These are phyloP conservation scores for Phaeosphaeria sp. DNA, from an alignment of 2,329 filamentous ascomycete genomes.

Conservation along the genomic window DNA sequence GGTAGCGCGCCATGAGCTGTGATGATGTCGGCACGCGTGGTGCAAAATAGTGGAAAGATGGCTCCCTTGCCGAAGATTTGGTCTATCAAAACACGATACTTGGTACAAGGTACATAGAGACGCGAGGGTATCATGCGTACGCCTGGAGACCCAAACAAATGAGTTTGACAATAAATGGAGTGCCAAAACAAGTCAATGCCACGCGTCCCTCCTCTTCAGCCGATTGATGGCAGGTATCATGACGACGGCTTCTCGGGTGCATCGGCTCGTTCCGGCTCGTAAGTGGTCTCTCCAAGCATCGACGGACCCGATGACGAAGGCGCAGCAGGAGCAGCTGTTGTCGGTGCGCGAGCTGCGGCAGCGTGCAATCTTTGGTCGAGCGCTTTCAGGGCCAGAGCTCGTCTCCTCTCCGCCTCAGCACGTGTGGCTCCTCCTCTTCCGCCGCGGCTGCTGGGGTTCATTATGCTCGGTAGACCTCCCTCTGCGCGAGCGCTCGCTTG, in stretches of 20 bases:
- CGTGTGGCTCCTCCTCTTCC: conserved; percentile 69
- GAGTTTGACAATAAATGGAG: conserved; percentile 2
- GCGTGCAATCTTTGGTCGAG: conserved; percentile 90
- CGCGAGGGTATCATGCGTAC: conserved; percentile 34
- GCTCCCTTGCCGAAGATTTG: conserved; percentile 24
- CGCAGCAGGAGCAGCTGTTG: conserved; percentile 52
- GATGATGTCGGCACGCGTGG: conserved; percentile 8
- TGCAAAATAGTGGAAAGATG: conserved; percentile 5
- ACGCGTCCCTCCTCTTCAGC: conserved; percentile 1
- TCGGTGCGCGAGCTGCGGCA: conserved; percentile 64
- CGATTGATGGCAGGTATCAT: conserved; percentile 12
- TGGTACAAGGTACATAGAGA: conserved; percentile 31
- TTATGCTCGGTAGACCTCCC: conserved; percentile 65
- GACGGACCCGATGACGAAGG: conserved; percentile 35
- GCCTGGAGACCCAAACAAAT: conserved; percentile 16
- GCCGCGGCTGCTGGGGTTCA: conserved; percentile 57
- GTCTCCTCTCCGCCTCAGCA: conserved; percentile 88
- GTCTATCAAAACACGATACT: conserved; percentile 22
- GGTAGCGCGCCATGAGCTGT: conserved; percentile 18
- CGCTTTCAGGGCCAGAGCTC: conserved; percentile 87
- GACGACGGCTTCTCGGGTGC: conserved; percentile 26
- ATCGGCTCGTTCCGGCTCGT: conserved; percentile 50
- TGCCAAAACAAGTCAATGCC: neutral
- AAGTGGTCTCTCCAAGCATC: conserved; percentile 51
- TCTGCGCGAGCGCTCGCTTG: conserved; percentile 72